These are phyloP conservation scores for Thuja plicata DNA, from an alignment of 83 land plant species.

Conservation along the genomic window DNA sequence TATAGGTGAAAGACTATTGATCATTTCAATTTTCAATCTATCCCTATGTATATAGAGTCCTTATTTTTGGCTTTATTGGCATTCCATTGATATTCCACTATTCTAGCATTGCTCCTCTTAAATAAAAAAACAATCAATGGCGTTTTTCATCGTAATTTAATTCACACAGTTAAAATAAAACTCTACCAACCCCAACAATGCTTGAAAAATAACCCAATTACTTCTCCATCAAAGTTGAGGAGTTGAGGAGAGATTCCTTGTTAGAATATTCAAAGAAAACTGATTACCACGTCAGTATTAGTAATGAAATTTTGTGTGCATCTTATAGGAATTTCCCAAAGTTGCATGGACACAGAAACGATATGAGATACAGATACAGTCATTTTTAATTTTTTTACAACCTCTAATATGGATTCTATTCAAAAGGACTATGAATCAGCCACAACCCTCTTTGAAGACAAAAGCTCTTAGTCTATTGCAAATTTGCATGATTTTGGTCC, in stretches of 20 bases:
- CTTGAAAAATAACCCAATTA: not conserved
- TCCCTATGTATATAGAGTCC: not conserved
- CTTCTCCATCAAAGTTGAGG: not conserved
- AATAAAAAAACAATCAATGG: not conserved
- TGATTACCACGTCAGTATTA: not conserved
- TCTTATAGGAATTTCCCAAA: not conserved
- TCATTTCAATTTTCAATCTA: not conserved
- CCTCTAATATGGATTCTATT: no score
- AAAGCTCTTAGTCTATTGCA: no score
- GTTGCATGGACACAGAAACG: no score
- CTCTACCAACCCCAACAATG: not conserved
- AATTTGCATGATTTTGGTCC: no score
- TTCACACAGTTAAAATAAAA: not conserved
- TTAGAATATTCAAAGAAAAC: not conserved
- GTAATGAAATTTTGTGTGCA: not conserved
- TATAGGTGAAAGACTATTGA: not conserved
- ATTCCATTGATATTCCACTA: not conserved
- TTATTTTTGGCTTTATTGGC: not conserved
- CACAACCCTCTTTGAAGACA: no score
- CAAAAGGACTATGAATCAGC: no score
- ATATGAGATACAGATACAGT: no score
- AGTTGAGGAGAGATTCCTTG: not conserved
- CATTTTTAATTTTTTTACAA: no score
- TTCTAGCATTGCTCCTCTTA: not conserved
- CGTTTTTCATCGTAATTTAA: not conserved